phyloP scores from a whole-genome alignment of 331 rosid genomes.

The Phaseolus coccineus region DNA sequence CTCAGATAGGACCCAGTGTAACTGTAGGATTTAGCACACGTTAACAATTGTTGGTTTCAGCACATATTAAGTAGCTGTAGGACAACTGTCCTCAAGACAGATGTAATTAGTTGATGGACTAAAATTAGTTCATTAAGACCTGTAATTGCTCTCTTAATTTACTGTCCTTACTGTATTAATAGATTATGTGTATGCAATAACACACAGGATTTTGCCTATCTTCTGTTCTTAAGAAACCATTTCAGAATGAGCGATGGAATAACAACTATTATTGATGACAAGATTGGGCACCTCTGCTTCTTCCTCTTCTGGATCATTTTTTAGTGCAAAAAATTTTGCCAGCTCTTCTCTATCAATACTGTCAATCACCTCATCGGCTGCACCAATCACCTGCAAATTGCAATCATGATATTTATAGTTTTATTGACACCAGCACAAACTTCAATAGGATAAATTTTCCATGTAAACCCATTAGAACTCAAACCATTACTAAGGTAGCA shows the following conservation, averaged over 20 bases:
- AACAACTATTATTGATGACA: not conserved
- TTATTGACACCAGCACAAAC: constrained; percentile 29
- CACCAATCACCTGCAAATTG: constrained; percentile 68
- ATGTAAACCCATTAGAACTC: constrained; percentile 6
- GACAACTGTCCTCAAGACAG: constrained; percentile 2
- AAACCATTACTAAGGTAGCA: constrained; percentile 11
- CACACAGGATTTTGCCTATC: constrained; percentile 11
- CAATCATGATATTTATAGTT: constrained; percentile 26
- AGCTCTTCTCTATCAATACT: constrained; percentile 80
- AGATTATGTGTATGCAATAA: constrained; percentile 1
- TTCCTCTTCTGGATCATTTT: constrained; percentile 83
- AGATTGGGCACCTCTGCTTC: constrained; percentile 70
- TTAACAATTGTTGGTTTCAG: not conserved
- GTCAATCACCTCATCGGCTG: constrained; percentile 75
- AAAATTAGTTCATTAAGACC: not conserved
- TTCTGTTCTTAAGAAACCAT: constrained; percentile 1
- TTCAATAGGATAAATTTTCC: not conserved
- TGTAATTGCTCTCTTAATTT: constrained; percentile 27
- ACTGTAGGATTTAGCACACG: constrained; percentile 7
- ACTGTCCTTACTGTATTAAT: not conserved
- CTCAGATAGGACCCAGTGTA: not conserved
- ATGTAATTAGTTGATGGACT: not conserved
- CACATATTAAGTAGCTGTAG: not conserved
- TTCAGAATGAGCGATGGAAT: constrained; percentile 25
- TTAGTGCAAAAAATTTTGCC: constrained; percentile 62